Evolutionary conservation across 495 filamentous ascomycete species (phyloP).

Genomic region (Achaetomiella virescens): DNA sequence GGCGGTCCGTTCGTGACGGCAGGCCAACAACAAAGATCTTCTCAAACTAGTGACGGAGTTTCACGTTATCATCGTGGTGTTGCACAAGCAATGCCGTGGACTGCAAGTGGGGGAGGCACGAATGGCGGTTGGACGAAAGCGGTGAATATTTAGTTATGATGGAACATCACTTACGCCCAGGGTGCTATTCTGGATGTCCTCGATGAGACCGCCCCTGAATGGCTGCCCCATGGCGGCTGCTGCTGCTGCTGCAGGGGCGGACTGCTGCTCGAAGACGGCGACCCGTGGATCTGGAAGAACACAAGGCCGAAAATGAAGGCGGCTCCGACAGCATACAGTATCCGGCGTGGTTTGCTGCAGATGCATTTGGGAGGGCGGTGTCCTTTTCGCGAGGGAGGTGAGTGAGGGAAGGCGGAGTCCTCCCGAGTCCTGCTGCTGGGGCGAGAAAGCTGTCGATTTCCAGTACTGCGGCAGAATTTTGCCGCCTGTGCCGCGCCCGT

Average conservation of each 20-base stretch:
- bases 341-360: neutral
- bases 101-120: neutral
- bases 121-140: neutral
- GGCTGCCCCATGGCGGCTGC: neutral
- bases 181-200: neutral
- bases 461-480: too few relatives aligned
- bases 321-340: neutral
- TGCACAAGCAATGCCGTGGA: neutral
- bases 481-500: too few relatives aligned
- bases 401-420: too few relatives aligned
- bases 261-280: too few relatives aligned
- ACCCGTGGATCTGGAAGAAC: neutral
- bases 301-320: neutral
- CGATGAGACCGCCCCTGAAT: neutral
- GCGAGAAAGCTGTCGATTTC: too few relatives aligned
- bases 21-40: conserved; percentile 40
- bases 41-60: conserved; percentile 34
- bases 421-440: too few relatives aligned
- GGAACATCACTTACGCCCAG: neutral
- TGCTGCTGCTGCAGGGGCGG: neutral
- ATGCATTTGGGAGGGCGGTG: neutral
- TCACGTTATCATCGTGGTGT: neutral
- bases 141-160: neutral
- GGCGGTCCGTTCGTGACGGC: conserved; percentile 47
- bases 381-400: neutral